Percentiles rank a stretch among this genome's conserved stretches.
phyloP scores from a whole-genome alignment of 2,329 filamentous ascomycete species.

The Penicillium palitans region DNA sequence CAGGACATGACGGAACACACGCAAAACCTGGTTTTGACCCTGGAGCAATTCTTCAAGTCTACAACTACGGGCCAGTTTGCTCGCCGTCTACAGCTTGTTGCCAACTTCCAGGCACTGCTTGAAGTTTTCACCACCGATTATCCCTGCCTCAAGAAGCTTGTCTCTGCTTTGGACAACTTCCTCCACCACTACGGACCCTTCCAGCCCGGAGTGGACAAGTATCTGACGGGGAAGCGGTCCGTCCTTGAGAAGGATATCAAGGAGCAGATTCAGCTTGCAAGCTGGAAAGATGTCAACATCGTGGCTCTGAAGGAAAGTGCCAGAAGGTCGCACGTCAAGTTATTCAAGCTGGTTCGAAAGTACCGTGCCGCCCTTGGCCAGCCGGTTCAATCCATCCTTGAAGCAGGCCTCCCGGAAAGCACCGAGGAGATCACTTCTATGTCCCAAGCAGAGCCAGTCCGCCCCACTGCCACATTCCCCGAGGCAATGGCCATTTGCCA shows the following conservation, averaged over 20 bases:
- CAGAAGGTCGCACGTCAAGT: conserved; percentile 82
- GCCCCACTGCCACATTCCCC: conserved; percentile 27
- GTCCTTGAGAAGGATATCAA: conserved; percentile 89
- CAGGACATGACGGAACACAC: conserved; percentile 65
- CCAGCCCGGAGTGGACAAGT: conserved; percentile 63
- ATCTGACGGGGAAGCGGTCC: conserved; percentile 66
- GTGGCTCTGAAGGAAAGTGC: conserved; percentile 85
- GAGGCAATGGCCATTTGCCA: conserved; percentile 38
- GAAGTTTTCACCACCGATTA: conserved; percentile 61
- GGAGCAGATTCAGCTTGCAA: conserved; percentile 87
- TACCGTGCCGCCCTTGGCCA: conserved; percentile 78
- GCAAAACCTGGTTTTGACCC: conserved; percentile 68
- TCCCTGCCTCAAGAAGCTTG: conserved; percentile 58
- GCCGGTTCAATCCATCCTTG: conserved; percentile 64
- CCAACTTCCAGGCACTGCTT: conserved; percentile 64
- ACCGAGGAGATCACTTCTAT: conserved; percentile 32
- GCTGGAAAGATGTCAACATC: conserved; percentile 98
- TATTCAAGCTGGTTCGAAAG: conserved; percentile 88
- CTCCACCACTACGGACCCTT: conserved; percentile 73
- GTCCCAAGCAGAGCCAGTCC: conserved; percentile 8
- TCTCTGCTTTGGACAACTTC: conserved; percentile 71
- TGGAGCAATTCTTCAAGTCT: conserved; percentile 75
- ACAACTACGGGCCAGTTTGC: conserved; percentile 80
- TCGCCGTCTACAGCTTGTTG: conserved; percentile 69
- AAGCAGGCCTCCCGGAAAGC: conserved; percentile 35